phyloP scores from a whole-genome alignment of 169 alveolate genomes.

The Neospora caninum region DNA sequence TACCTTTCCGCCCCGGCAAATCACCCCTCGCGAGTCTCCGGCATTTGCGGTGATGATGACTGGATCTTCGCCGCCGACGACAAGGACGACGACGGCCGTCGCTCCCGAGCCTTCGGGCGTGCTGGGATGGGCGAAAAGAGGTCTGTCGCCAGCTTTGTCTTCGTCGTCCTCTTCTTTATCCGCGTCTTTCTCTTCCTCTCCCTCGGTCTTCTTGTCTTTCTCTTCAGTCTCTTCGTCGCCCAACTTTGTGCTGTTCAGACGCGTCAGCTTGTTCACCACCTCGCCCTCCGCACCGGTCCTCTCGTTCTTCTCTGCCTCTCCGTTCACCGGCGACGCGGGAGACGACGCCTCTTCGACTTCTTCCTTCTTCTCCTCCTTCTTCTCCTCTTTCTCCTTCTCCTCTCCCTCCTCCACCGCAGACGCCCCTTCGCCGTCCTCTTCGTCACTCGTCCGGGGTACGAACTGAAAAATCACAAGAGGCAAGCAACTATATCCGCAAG shows the following conservation, averaged over 20 bases:
- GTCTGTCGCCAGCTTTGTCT: constrained; percentile 67
- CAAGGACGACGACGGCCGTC: constrained; percentile 87
- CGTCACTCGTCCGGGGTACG: constrained; percentile 24
- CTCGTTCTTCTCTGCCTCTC: not conserved
- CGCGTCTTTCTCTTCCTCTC: not conserved
- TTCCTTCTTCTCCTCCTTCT: not conserved
- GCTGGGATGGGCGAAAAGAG: constrained; percentile 48
- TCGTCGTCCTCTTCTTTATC: constrained; percentile 60
- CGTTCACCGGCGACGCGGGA: not conserved
- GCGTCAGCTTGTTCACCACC: not conserved
- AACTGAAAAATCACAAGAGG: not conserved
- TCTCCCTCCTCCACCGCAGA: not conserved
- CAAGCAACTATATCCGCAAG: too few relatives aligned
- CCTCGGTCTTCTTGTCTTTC: not conserved
- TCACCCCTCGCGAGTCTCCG: constrained; percentile 98
- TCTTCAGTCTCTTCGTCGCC: not conserved
- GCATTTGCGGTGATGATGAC: constrained; percentile 95
- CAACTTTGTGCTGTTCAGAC: constrained; percentile 22
- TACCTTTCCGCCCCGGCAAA: constrained; percentile 85
- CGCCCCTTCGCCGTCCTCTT: constrained; percentile 28
- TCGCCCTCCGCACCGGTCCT: not conserved
- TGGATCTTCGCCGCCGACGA: constrained; percentile 78
- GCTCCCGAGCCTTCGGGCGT: constrained; percentile 87
- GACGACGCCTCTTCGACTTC: constrained; percentile 10
- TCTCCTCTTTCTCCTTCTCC: constrained; percentile 14